phyloP scores from a whole-genome alignment of 2,329 filamentous ascomycete genomes.

The Shiraia bambusicola region DNA sequence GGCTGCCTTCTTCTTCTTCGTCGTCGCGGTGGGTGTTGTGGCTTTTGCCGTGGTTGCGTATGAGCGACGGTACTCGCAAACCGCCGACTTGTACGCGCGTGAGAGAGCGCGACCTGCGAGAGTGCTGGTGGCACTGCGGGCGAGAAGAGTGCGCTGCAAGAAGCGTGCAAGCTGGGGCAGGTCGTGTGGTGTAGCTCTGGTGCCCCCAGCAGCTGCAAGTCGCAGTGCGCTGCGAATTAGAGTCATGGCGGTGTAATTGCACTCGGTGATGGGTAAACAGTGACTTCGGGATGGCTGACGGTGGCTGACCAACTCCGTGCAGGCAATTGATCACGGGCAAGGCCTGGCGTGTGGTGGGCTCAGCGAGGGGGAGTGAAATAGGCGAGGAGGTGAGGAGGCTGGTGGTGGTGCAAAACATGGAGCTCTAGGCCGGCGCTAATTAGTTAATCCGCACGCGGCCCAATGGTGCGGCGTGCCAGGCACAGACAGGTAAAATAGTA shows the following conservation, averaged over 20 bases:
- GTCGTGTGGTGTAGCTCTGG: conserved; percentile 40
- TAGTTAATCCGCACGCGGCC: conserved; percentile 3
- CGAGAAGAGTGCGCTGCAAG: conserved; percentile 25
- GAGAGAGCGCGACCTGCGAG: conserved; percentile 23
- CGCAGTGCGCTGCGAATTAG: conserved; percentile 40
- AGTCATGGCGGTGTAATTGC: not conserved
- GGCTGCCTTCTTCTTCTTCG: conserved; percentile 35
- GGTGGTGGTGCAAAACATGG: conserved; percentile 6
- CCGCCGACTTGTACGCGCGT: conserved; percentile 24
- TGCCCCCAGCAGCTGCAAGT: conserved; percentile 38
- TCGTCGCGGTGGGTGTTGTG: conserved; percentile 36
- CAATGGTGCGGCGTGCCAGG: conserved; percentile 17
- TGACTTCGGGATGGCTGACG: not conserved
- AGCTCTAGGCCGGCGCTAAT: not conserved
- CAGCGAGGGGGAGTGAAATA: not conserved
- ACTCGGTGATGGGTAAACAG: not conserved
- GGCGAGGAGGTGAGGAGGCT: not conserved
- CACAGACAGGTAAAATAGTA: too few species aligned
- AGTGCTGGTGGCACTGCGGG: conserved; percentile 24
- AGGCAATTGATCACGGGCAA: conserved; percentile 18
- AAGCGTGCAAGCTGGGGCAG: conserved; percentile 38
- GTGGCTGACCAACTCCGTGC: conserved; percentile 17
- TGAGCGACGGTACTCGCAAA: conserved; percentile 24
- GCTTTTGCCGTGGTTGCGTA: conserved; percentile 39
- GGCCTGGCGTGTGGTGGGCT: conserved; percentile 2